Conservation (phyloP, 352 stramenopile species). For the Pythium phragmiticola region DNA sequence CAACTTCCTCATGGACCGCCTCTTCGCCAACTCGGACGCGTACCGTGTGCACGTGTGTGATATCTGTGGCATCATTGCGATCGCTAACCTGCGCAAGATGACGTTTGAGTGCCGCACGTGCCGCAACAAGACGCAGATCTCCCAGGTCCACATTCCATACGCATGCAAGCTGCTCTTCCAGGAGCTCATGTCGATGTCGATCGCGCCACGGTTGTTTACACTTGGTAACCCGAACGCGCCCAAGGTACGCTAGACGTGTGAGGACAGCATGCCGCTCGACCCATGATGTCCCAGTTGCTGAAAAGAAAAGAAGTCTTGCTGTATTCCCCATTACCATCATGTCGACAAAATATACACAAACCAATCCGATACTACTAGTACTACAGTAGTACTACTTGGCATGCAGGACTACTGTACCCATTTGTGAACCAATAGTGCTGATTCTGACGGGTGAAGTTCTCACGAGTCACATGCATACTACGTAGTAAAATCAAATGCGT, state of each 20-base stretch:
- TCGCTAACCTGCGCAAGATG: conserved; percentile 98
- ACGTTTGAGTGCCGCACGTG: conserved; percentile 97
- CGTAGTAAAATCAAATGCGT: too few relatives aligned
- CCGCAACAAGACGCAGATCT: conserved; percentile 94
- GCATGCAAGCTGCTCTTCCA: conserved; percentile 99
- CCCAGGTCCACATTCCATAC: conserved; percentile 98
- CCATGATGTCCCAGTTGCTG: not conserved
- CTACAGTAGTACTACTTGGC: too few relatives aligned
- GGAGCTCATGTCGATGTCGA: conserved; percentile 99
- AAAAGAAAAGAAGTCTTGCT: conserved; percentile 1
- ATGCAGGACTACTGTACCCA: too few relatives aligned
- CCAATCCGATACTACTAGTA: too few relatives aligned
- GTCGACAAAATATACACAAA: not conserved
- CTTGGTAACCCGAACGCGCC: conserved; percentile 75
- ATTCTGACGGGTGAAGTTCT: too few relatives aligned
- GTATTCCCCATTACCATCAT: not conserved
- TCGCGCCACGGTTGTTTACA: conserved; percentile 97
- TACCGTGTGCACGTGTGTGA: conserved; percentile 99
- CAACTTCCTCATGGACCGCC: conserved; percentile 99
- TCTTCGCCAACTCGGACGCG: conserved; percentile 99
- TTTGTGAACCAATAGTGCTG: too few relatives aligned
- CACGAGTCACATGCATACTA: too few relatives aligned
- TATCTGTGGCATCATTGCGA: conserved; percentile 98
- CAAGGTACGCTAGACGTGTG: conserved; percentile 37
- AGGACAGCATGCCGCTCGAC: not conserved